Base-by-base conservation (phyloP, 2,329 filamentous ascomycete species). In the Trichoderma asperellum region DNA sequence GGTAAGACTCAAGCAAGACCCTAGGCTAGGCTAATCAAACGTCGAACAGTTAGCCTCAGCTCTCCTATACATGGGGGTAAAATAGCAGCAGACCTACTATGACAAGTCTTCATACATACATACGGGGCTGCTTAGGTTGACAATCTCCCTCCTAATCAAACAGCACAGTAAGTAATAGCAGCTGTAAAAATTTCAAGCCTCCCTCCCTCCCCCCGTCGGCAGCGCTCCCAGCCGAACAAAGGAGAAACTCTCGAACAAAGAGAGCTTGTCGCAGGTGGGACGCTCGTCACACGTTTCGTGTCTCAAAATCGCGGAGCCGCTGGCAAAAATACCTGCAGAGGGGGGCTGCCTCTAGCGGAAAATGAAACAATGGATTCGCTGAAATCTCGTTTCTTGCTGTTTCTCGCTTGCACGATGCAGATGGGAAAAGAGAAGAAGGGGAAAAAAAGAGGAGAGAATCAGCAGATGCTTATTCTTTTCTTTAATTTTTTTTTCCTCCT, bases 201-300 rank as follows among this genome's bases (percentile, higher is more conserved):
- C 47, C 29, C 18, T 21, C 24, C 24, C 24, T 24, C 24, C 24
- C 24, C 24, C 24, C 24, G 24, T 24, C 32, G 32, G 60, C 60
- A 53, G 29, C 60, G 18, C n/a, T 1, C 40, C 40, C 21, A 49
- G 29, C 59, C 59, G 40, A 60, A 61, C n/a, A 32, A 34, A 32
- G 40, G 18, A 61, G 32, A 35, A 47, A 10, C 27, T 7, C 1
- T 29, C 6, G 16, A 53, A 37, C 2, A 29, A 7, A 35, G 24
- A 49, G 32, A 24, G 47, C 35, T 35, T 53, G 68, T 60, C 62
- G 62, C 68, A 67, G 40, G 64, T 67, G 59, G 57, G 66, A 68
- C 66, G 57, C 66, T 68, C 66, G 64, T 70, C 68, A 49, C 61
- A 70, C 68, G 58, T 57, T 37, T 68, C 43, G 63, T 43, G 68